phyloP scores from a whole-genome alignment of 371 early-diverging fungal genomes.

The Circinella umbellata region DNA sequence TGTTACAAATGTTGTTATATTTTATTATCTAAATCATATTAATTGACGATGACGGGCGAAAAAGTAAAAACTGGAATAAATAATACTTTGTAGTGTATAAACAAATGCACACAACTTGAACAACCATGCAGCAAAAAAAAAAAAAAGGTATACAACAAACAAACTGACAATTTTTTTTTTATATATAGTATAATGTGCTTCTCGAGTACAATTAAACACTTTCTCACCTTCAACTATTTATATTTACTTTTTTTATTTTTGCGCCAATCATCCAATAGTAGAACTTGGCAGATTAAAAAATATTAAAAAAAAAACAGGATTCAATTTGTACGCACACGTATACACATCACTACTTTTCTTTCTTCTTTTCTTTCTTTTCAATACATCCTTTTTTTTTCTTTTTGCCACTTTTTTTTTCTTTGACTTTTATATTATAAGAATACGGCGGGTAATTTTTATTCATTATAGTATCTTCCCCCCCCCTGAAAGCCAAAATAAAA shows the following conservation, averaged over 20 bases:
- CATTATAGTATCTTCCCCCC: no score
- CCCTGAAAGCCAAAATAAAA: no score
- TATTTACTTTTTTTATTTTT: background rate
- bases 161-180: no score
- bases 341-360: background rate
- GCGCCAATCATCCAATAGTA: background rate
- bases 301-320: background rate
- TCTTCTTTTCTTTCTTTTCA: background rate
- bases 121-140: background rate
- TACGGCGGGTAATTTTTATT: no score
- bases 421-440: no score
- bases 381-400: background rate
- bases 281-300: background rate
- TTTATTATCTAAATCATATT: no score
- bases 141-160: background rate
- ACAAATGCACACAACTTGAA: conserved; percentile 10
- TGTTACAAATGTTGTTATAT: no score
- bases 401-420: background rate
- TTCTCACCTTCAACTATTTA: background rate
- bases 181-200: background rate
- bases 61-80: no score
- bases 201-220: background rate
- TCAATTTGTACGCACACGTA: background rate
- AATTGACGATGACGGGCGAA: no score
- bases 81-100: no score